Percentiles rank a stretch among this genome's conserved stretches.
These are phyloP conservation scores for Boletales sp. DNA, from an alignment of 768 basidiomycete species.

Conservation along the genomic window DNA sequence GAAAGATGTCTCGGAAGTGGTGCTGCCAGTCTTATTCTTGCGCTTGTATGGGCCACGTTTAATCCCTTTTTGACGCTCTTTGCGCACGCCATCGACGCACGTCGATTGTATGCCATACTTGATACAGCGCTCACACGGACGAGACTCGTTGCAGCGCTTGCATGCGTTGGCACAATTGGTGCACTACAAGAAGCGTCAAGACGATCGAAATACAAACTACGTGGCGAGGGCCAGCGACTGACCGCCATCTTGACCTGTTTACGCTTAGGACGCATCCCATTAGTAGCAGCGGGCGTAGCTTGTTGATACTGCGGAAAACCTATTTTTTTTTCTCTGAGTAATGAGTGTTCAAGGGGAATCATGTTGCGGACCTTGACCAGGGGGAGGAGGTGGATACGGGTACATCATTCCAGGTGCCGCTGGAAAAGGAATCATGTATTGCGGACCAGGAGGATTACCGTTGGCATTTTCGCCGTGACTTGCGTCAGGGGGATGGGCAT, in stretches of 20 bases:
- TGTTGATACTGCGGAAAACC: constrained; percentile 31
- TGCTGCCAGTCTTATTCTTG: constrained; percentile 35
- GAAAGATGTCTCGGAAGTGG: constrained; percentile 23
- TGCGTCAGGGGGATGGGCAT: constrained; percentile 27
- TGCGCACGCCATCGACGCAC: constrained; percentile 60
- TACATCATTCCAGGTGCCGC: constrained; percentile 43
- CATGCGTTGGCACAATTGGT: constrained; percentile 57
- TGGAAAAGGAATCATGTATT: constrained; percentile 37
- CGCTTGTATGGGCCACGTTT: constrained; percentile 59
- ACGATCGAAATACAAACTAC: constrained; percentile 1
- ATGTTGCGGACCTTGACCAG: constrained; percentile 33
- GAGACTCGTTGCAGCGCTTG: constrained; percentile 54
- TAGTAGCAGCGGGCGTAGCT: constrained; percentile 19
- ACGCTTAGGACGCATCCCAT: constrained; percentile 38
- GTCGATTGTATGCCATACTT: constrained; percentile 57
- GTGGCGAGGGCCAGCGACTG: constrained; percentile 20
- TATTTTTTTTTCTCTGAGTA: constrained; percentile 19
- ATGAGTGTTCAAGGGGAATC: constrained; percentile 1
- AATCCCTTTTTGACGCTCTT: constrained; percentile 61
- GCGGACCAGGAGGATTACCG: constrained; percentile 25
- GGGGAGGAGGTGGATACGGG: constrained; percentile 38
- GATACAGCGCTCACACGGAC: constrained; percentile 61
- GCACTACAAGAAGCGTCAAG: constrained; percentile 32
- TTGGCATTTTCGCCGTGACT: constrained; percentile 33
- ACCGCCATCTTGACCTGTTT: constrained; percentile 61